These are phyloP conservation scores for Camellia japonica DNA, from an alignment of 148 eudicot genomes.

Conservation along the genomic window DNA sequence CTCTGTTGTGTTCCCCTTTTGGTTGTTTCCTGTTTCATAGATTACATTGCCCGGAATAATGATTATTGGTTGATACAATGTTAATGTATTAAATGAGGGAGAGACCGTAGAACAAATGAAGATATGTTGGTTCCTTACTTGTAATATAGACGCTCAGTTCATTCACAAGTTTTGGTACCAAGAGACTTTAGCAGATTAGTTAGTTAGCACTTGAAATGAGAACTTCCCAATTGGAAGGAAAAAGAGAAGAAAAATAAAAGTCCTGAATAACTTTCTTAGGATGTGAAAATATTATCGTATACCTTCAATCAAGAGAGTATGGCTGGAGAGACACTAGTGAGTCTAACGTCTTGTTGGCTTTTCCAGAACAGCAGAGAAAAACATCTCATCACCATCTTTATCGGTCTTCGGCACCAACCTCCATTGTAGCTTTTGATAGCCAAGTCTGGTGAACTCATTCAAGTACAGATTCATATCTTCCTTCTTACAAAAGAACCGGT, in stretches of 20 bases:
- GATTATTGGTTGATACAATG: too few relatives aligned
- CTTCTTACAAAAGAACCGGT: slow-evolving; percentile 27
- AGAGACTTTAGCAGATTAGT: too few relatives aligned
- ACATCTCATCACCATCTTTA: slow-evolving; percentile 24
- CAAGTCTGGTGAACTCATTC: slow-evolving; percentile 11
- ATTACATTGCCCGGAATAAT: too few relatives aligned
- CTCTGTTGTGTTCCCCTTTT: background rate
- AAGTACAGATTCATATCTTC: slow-evolving; percentile 19
- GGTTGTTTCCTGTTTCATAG: background rate
- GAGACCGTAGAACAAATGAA: background rate
- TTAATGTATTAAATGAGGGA: background rate
- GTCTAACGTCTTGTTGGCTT: slow-evolving; percentile 21
- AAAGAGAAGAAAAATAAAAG: background rate
- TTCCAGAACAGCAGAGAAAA: slow-evolving; percentile 26
- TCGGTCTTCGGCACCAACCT: slow-evolving; percentile 25
- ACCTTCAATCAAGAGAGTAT: background rate
- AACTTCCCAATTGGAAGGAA: background rate
- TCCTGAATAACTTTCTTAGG: background rate
- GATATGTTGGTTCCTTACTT: background rate
- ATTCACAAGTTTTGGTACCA: background rate
- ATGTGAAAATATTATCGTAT: background rate
- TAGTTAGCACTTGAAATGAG: background rate
- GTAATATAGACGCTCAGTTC: background rate
- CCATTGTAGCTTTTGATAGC: slow-evolving; percentile 28
- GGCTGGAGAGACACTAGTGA: background rate